Evolutionary conservation across 352 stramenopile genomes (phyloP), one percentile per base, ranked within the genome.

Genomic region (Pythium vanterpoolii): DNA sequence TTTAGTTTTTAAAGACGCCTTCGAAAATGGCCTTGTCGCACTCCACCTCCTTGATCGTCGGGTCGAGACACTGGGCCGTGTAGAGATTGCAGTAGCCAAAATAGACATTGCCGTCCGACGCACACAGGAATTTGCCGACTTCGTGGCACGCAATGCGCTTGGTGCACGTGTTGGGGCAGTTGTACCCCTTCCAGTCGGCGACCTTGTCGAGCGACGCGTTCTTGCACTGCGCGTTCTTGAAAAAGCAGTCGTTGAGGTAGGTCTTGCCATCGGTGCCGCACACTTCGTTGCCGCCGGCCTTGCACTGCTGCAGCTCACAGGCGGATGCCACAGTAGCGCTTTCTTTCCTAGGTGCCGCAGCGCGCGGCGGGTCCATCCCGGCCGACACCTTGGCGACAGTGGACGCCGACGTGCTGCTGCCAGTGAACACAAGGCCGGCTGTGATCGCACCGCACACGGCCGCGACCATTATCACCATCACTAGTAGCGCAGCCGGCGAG

Each of bases 61-160:
- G 27, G 23, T 74, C 66, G 40, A 74, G 47, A 36, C 61, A 74
- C 51, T 74, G 66, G 38, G 66, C 62, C 10, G 53, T 45, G 57
- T 65, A 74, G 16, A 74, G 59, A 39, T 60, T 69, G 57, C 66
- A 74, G 55, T 74, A 74, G 34, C 66, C 66, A 57, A 71, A 74
- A 51, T 74, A 74, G 16, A 71, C 66, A 55, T 71, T 74, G 16
- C 62, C 62, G 52, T 74, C 66, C 24, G 53, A 61, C 23, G 56
- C 66, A 45, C 66, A 74, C 2, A 74, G 49, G 34, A 52, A 74
- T 39, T 66, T 71, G 57, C 66, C 66, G 26, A 74, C 60, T 36
- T 74, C 66, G 14, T 65, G 64, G 46, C 67, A 74, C 49, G 52
- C 38, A 46, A 74, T 68, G 13, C 42, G 19, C 43, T 71, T 67